These are phyloP conservation scores for Hemileccinum rubropunctum DNA, from an alignment of 768 basidiomycete genomes.

Conservation along the genomic window DNA sequence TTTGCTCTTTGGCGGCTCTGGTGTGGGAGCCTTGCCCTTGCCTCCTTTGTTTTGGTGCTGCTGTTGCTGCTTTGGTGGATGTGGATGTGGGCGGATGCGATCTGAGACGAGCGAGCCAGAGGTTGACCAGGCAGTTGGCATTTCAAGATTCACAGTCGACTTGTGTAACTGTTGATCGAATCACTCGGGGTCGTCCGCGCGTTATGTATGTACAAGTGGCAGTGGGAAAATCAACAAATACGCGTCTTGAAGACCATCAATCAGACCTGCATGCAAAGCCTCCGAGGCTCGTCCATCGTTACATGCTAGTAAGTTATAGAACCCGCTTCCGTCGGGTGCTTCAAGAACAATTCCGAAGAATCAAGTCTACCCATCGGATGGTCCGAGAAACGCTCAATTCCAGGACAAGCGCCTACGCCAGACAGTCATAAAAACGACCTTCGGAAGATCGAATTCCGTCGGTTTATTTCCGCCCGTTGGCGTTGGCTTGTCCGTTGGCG, in stretches of 20 bases:
- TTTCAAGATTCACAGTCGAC: background rate
- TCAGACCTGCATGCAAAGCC: too few species aligned
- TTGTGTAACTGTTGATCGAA: too few species aligned
- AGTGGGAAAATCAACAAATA: too few species aligned
- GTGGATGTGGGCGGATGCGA: slow-evolving; percentile 39
- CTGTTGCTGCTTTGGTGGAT: slow-evolving; percentile 23
- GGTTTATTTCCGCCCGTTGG: background rate
- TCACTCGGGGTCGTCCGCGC: too few species aligned
- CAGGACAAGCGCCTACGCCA: background rate
- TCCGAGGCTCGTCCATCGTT: too few species aligned
- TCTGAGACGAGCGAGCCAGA: slow-evolving; percentile 55
- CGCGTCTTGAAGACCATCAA: too few species aligned
- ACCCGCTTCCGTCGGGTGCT: too few species aligned
- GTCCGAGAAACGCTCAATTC: background rate
- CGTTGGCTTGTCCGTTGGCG: background rate
- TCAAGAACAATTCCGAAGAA: too few species aligned
- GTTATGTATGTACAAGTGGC: too few species aligned
- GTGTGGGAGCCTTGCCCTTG: slow-evolving; percentile 39
- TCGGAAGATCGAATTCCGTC: background rate
- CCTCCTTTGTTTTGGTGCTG: slow-evolving; percentile 24
- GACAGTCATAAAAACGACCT: background rate
- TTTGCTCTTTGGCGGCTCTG: slow-evolving; percentile 44
- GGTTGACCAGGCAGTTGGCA: slow-evolving; percentile 25
- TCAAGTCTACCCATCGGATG: background rate
- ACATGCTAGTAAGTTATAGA: too few species aligned